Evolutionary conservation across 306 rosid genomes (phyloP), one percentile per base, ranked within the genome.

Genomic region (Gastrolobium bilobum): DNA sequence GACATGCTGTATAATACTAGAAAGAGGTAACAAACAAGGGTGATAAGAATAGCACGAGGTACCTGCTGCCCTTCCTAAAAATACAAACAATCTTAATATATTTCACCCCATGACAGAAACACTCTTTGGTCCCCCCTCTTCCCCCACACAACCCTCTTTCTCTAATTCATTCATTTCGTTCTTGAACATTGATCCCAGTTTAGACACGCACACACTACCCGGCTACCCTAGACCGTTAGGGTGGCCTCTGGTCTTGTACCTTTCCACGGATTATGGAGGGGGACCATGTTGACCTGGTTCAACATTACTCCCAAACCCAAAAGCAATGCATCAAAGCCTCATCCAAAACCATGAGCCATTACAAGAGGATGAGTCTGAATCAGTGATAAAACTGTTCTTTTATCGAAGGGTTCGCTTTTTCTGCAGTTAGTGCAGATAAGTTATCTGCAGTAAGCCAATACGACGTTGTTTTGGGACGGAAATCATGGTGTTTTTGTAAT

Each of bases 241-340:
- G 6, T 68, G 33, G 33, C 9, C 63, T 63, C 10, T 71, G 50
- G 63, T 62, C 30, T 20, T 35, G 79, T 77, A 58, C 77, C 73
- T 83, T 33, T 73, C 70, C 35, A 77, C 35, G 62, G 48, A 53
- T 11, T 6, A n/a, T 7, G 35, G 44, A 46, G 52, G 80, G 84
- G 90, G 90, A 84, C 88, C 87, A 86, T 20, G 37, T 79, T 80
- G 87, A 85, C 86, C 54, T 58, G 6, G 1, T 70, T 69, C 74
- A 76, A 76, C 53, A 42, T 76, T 75, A 74, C 75, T 51, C 53
- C 63, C 39, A 59, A 59, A 79, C 4, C 53, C 61, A 1, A 30
- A 34, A 62, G 70, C 62, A 78, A 46, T 1, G 71, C 33, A 7
- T 11, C 80, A 39, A 38, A 75, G 35, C 40, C 66, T 58, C 71